phyloP scores from a whole-genome alignment of 2,329 filamentous ascomycete genomes.

The Phyllosticta capitalensis region DNA sequence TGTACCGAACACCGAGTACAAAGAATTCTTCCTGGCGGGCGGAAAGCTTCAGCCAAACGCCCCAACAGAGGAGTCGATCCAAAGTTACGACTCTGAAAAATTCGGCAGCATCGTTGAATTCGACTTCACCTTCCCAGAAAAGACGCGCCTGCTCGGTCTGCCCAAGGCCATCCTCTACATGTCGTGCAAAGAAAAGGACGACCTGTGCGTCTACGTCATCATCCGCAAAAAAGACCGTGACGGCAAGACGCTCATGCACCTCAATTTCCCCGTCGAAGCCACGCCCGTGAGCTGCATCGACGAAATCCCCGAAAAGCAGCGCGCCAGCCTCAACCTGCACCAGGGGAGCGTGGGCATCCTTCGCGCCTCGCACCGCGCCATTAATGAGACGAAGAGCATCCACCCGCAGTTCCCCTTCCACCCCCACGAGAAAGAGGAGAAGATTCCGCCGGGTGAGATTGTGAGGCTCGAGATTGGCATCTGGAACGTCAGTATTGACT shows the following conservation, averaged over 20 bases:
- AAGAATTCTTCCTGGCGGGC: slow-evolving; percentile 12
- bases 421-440: slow-evolving; percentile 33
- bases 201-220: slow-evolving; percentile 37
- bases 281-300: slow-evolving; percentile 35
- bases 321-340: slow-evolving; percentile 33
- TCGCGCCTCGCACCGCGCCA: slow-evolving; percentile 35
- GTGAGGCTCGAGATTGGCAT: slow-evolving; percentile 41
- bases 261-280: slow-evolving; percentile 35
- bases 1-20: slow-evolving; percentile 14
- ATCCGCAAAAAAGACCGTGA: slow-evolving; percentile 36
- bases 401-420: slow-evolving; percentile 25
- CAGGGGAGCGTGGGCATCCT: slow-evolving; percentile 36
- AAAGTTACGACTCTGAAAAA: slow-evolving; percentile 16
- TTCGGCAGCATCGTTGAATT: slow-evolving; percentile 14
- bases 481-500: slow-evolving; percentile 39
- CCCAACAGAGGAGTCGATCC: neutral
- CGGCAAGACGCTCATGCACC: slow-evolving; percentile 33
- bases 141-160: slow-evolving; percentile 35
- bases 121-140: slow-evolving; percentile 18
- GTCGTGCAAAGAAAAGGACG: slow-evolving; percentile 33
- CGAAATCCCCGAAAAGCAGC: slow-evolving; percentile 46
- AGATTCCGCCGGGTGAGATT: slow-evolving; percentile 32
- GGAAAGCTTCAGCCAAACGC: slow-evolving; percentile 6
- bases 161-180: slow-evolving; percentile 41
- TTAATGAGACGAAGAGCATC: slow-evolving; percentile 17